Conservation (phyloP, 306 rosid species). For the Castanea crenata region DNA sequence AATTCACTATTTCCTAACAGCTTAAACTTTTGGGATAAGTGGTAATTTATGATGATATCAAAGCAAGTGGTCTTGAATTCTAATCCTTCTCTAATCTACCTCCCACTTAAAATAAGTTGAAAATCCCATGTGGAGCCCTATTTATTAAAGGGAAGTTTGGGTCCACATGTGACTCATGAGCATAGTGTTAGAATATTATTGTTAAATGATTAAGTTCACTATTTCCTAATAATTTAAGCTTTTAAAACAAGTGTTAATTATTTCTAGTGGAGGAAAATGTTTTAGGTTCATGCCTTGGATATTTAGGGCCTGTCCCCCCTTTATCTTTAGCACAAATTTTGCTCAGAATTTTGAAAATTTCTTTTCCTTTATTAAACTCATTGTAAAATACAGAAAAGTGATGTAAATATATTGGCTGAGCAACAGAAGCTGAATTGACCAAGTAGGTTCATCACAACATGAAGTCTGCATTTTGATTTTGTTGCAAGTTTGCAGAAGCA, state of each 20-base stretch:
- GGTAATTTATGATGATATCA: too few relatives aligned
- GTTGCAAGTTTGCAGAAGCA: neutral
- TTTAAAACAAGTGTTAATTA: too few relatives aligned
- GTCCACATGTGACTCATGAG: too few relatives aligned
- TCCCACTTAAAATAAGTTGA: too few relatives aligned
- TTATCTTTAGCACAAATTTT: neutral
- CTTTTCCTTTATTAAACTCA: neutral
- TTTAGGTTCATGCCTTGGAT: neutral
- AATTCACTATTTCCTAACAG: accelerated
- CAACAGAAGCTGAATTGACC: neutral
- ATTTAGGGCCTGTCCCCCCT: neutral
- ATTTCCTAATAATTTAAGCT: too few relatives aligned
- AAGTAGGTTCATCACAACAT: neutral
- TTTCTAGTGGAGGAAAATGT: neutral
- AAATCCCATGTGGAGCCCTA: too few relatives aligned
- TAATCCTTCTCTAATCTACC: too few relatives aligned
- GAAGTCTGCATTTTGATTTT: neutral
- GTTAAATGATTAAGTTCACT: too few relatives aligned
- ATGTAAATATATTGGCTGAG: neutral
- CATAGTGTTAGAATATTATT: too few relatives aligned
- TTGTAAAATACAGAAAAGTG: neutral
- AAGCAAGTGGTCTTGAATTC: too few relatives aligned
- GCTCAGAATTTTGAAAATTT: neutral
- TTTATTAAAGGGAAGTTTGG: too few relatives aligned
- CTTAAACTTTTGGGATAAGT: too few relatives aligned